These are phyloP conservation scores for Zasmidium angulare DNA, from an alignment of 2,329 filamentous ascomycete species.

Conservation along the genomic window DNA sequence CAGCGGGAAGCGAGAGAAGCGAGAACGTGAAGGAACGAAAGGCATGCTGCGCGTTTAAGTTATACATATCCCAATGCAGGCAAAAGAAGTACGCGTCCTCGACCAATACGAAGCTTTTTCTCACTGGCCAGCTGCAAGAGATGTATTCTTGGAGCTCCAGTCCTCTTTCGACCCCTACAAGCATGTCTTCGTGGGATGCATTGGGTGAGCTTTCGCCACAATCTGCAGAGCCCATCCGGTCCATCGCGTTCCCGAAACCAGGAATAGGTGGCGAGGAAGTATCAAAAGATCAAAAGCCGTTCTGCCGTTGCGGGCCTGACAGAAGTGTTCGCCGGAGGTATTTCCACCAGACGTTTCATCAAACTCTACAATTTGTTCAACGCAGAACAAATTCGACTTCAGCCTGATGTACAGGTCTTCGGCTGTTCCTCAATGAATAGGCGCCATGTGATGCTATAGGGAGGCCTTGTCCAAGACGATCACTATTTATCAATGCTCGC, in stretches of 20 bases:
- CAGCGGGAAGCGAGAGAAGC: too few species aligned
- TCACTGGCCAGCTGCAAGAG: neutral
- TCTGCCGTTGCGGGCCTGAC: too few species aligned
- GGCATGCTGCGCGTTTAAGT: neutral
- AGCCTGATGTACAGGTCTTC: neutral
- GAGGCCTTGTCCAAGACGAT: neutral
- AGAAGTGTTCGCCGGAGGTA: too few species aligned
- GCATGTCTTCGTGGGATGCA: too few species aligned
- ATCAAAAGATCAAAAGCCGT: too few species aligned
- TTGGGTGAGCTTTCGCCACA: neutral
- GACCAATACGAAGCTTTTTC: neutral
- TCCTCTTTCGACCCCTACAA: too few species aligned
- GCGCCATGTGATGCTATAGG: neutral
- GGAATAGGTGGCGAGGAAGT: neutral
- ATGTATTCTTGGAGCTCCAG: too few species aligned
- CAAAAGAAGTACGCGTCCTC: neutral
- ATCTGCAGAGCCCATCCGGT: neutral
- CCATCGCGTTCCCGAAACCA: neutral
- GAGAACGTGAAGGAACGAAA: too few species aligned
- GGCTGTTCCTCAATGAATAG: neutral
- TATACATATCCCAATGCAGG: neutral
- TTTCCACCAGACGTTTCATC: neutral
- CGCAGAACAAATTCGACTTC: too few species aligned
- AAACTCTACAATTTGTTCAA: slow-evolving; percentile 4
- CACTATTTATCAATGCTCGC: neutral